A percentile compares a stretch with the other conserved stretches of the same genome.
Conservation (phyloP, 257 asterid genomes). For the Handroanthus guayacan region DNA sequence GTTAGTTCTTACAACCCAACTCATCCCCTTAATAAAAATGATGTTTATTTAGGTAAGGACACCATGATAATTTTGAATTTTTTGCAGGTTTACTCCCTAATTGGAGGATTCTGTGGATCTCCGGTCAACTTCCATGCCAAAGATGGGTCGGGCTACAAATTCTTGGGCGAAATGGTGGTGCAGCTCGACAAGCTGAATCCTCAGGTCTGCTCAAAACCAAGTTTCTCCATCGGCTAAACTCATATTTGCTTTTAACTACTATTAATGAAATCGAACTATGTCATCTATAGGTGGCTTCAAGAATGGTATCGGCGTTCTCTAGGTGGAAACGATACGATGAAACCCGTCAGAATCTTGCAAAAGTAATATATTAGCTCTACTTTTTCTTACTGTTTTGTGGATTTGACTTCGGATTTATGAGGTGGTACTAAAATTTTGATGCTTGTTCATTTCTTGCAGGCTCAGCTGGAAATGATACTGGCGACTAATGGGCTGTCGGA, state of each 20-base stretch:
- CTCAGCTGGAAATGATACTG: conserved; percentile 88
- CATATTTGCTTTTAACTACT: neutral
- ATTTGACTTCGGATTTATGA: neutral
- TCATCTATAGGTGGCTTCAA: conserved; percentile 73
- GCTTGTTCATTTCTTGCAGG: conserved; percentile 47
- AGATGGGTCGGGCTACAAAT: conserved; percentile 87
- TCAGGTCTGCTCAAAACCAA: conserved; percentile 55
- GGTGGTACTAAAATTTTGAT: neutral
- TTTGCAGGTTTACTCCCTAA: conserved; percentile 69
- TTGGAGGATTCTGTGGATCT: conserved; percentile 86
- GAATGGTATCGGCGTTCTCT: conserved; percentile 92
- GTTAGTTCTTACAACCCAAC: conserved; percentile 36
- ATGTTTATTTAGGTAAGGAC: neutral
- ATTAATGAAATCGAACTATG: neutral
- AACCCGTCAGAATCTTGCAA: conserved; percentile 74
- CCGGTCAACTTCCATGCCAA: conserved; percentile 78
- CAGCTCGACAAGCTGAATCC: conserved; percentile 88
- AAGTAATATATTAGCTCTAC: conserved; percentile 47
- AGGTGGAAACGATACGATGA: conserved; percentile 96
- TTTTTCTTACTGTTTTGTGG: neutral
- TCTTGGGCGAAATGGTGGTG: conserved; percentile 79
- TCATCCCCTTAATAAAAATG: neutral
- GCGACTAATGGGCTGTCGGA: conserved; percentile 79
- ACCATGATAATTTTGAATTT: conserved; percentile 3
- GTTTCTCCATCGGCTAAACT: neutral